phyloP scores from a whole-genome alignment of 352 stramenopile species.

The Pythium sp. region DNA sequence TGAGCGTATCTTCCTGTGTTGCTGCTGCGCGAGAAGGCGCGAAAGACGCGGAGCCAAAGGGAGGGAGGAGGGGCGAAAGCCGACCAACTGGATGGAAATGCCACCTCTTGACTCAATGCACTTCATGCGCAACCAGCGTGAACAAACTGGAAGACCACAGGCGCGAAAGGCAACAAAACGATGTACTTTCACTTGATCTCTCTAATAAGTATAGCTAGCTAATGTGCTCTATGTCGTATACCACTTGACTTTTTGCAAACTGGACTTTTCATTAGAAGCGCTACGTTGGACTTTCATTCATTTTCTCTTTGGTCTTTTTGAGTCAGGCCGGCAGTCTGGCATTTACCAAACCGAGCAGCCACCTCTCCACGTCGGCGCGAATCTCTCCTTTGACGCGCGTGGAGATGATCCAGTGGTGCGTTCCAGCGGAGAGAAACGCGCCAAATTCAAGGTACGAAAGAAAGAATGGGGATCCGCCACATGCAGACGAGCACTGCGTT shows the following conservation, averaged over 20 bases:
- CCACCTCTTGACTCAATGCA: background rate
- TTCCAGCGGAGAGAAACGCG: background rate
- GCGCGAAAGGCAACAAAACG: background rate
- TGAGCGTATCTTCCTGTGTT: background rate
- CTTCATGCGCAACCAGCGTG: background rate
- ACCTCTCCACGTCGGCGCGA: background rate
- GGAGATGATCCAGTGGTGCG: background rate
- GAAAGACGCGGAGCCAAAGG: background rate
- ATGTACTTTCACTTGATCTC: background rate
- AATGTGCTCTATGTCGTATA: background rate
- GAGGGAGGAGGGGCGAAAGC: background rate
- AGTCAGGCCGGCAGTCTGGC: background rate
- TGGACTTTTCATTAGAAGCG: background rate
- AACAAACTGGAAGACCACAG: background rate
- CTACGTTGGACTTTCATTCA: background rate
- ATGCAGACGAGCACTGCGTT: background rate
- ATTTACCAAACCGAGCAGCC: background rate
- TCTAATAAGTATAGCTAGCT: background rate
- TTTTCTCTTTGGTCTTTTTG: background rate
- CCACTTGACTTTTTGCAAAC: background rate
- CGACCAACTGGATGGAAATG: conserved; percentile 2
- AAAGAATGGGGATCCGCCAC: background rate
- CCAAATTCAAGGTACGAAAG: background rate
- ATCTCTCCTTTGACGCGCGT: background rate
- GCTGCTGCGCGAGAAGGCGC: conserved; percentile 6